A percentile compares a stretch with the other conserved stretches of the same genome.
These are phyloP conservation scores for Senna siamea DNA, from an alignment of 306 rosid species.

Conservation along the genomic window DNA sequence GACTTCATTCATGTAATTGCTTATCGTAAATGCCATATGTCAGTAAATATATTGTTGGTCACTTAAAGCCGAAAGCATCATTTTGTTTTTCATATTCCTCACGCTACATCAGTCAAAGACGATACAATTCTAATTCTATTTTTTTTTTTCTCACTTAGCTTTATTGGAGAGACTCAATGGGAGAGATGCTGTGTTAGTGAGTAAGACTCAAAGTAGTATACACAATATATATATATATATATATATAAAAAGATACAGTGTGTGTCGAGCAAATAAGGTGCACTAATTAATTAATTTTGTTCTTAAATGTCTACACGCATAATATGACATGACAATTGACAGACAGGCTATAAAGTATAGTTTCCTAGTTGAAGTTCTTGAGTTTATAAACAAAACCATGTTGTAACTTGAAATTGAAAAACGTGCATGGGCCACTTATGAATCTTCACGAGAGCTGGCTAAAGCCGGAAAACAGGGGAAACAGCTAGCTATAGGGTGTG, in stretches of 20 bases:
- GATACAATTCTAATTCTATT: background rate
- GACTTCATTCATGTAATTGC: slow-evolving; percentile 11
- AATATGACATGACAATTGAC: too few relatives aligned
- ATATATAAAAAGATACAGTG: too few relatives aligned
- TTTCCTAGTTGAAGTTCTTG: background rate
- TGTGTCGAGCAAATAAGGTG: too few relatives aligned
- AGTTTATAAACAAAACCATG: background rate
- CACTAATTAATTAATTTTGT: too few relatives aligned
- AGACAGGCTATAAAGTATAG: too few relatives aligned
- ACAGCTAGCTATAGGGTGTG: too few relatives aligned
- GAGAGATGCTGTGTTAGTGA: background rate
- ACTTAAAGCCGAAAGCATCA: background rate
- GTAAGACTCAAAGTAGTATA: too few relatives aligned
- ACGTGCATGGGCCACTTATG: slow-evolving; percentile 36
- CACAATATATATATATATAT: too few relatives aligned
- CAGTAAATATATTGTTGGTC: background rate
- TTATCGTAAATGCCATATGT: slow-evolving; percentile 6
- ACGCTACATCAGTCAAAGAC: background rate
- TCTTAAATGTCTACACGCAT: too few relatives aligned
- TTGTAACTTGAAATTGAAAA: slow-evolving; percentile 6
- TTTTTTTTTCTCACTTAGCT: background rate
- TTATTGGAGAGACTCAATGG: background rate
- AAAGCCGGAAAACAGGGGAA: slow-evolving; percentile 4
- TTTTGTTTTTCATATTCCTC: background rate
- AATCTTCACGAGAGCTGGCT: slow-evolving; percentile 43